Conservation (phyloP, 1,284 basidiomycete genomes). For the Singerocomus rubriflavus region DNA sequence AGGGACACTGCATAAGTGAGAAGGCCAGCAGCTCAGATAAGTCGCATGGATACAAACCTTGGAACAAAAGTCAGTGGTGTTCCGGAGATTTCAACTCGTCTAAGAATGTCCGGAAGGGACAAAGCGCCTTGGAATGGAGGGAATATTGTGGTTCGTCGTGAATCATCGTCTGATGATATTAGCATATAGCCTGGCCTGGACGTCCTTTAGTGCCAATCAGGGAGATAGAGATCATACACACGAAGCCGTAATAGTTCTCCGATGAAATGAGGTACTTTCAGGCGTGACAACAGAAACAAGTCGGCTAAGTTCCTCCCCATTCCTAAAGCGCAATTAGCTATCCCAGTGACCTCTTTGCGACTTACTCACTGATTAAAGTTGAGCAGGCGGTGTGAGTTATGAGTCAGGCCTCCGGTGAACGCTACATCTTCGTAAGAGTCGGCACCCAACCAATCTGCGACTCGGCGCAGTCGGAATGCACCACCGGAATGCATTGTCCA, state of each 20-base stretch:
- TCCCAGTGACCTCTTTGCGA: background rate
- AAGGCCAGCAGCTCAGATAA: conserved; percentile 2
- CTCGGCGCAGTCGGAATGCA: conserved; percentile 56
- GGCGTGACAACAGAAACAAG: conserved; percentile 12
- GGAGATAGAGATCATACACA: conserved; percentile 22
- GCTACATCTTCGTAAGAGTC: conserved; percentile 34
- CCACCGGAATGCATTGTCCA: conserved; percentile 45
- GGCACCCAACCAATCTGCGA: conserved; percentile 54
- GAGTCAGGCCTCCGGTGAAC: conserved; percentile 38
- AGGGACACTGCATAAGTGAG: conserved; percentile 43
- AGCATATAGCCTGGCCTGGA: conserved; percentile 58
- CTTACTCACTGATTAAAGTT: conserved; percentile 32
- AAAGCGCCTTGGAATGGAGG: conserved; percentile 52
- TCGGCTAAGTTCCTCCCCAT: conserved; percentile 9
- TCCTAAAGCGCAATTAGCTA: conserved; percentile 21
- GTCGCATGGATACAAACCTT: conserved; percentile 40
- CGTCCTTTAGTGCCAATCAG: conserved; percentile 12
- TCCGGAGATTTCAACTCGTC: conserved; percentile 44
- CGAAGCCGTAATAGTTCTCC: conserved; percentile 45
- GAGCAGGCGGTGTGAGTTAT: conserved; percentile 33
- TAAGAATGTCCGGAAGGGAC: conserved; percentile 42
- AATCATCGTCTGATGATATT: conserved; percentile 37
- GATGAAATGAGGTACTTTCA: conserved; percentile 2
- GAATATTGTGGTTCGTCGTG: conserved; percentile 38
- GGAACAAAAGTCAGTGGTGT: conserved; percentile 47